phyloP scores from a whole-genome alignment of 495 filamentous ascomycete genomes.

The Chaetomidium leptoderma region DNA sequence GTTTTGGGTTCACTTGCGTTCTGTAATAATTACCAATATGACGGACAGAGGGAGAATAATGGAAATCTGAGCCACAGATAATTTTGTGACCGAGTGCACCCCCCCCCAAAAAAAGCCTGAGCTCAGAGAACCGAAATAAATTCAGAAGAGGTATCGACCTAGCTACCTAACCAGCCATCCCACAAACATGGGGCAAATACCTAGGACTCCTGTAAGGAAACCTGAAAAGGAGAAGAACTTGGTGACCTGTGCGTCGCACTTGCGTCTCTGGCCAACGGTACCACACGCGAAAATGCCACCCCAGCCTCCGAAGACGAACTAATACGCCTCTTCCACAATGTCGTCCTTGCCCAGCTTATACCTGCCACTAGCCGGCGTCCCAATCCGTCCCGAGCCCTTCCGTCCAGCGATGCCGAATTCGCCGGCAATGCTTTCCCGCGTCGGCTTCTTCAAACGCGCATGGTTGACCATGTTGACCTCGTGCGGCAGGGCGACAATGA shows the following conservation, averaged over 20 bases:
- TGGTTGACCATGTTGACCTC: slow-evolving; percentile 96
- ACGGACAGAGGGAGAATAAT: too few species aligned
- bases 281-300: too few species aligned
- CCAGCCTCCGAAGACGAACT: slow-evolving; percentile 5
- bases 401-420: slow-evolving; percentile 50
- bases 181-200: not conserved
- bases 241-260: not conserved
- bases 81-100: too few species aligned
- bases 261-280: not conserved
- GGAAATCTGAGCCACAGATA: too few species aligned
- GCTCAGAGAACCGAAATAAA: not conserved
- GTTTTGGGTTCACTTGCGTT: too few species aligned
- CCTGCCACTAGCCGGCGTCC: slow-evolving; percentile 47
- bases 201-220: slow-evolving; percentile 9
- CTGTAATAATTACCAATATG: too few species aligned
- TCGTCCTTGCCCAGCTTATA: slow-evolving; percentile 66
- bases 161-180: slow-evolving; percentile 12
- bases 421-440: slow-evolving; percentile 78
- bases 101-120: too few species aligned
- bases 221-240: not conserved
- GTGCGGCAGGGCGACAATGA: slow-evolving; percentile 93
- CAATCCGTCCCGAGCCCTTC: slow-evolving; percentile 44
- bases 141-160: slow-evolving; percentile 17
- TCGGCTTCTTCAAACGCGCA: slow-evolving; percentile 77
- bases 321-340: slow-evolving; percentile 84